Conservation (phyloP, 306 rosid genomes). For the Prunus persica region Prunus_persica_NCBIv2 NC_034013.1:14435001-14435500, state of each 20-base stretch:
- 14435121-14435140: conserved; percentile 61
- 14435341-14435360: conserved; percentile 20
- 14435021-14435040: conserved; percentile 61
- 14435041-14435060: conserved; percentile 69
- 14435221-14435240: conserved; percentile 74
- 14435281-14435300: conserved; percentile 46
- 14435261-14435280: conserved; percentile 62
- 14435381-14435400: conserved; percentile 30
- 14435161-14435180: conserved; percentile 57
- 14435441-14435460: conserved; percentile 60
- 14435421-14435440: conserved; percentile 48
- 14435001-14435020: conserved; percentile 59
- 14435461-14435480: conserved; percentile 48
- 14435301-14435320: conserved; percentile 50
- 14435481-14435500: conserved; percentile 62
- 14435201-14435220: conserved; percentile 53
- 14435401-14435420: conserved; percentile 57
- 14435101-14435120: conserved; percentile 45
- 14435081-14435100: conserved; percentile 35
- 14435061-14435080: conserved; percentile 41
- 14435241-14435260: conserved; percentile 56
- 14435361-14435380: neutral
- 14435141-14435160: conserved; percentile 63
- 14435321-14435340: conserved; percentile 49
- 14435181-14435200: conserved; percentile 59